Evolutionary conservation across 2,329 filamentous ascomycete genomes (phyloP).

Genomic region (Ascomycota sp.): DNA sequence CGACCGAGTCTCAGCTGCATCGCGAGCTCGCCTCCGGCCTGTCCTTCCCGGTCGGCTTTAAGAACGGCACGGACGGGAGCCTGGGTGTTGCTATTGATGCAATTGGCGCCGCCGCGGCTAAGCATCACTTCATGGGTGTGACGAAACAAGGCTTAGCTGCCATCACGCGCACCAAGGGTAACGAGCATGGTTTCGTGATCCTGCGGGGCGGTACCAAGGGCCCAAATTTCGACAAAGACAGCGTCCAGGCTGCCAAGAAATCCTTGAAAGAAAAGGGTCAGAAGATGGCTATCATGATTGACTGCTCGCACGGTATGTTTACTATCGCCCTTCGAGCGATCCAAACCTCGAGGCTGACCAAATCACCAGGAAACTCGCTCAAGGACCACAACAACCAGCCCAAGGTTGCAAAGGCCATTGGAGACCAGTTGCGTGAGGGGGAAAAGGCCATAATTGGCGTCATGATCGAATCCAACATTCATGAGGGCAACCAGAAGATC

Average conservation of each 20-base stretch:
- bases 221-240: conserved; percentile 82
- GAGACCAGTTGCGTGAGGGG: conserved; percentile 69
- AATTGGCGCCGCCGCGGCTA: conserved; percentile 67
- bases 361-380: conserved; percentile 60
- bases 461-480: conserved; percentile 98
- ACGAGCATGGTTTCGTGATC: conserved; percentile 95
- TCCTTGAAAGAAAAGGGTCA: conserved; percentile 64
- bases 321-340: not conserved
- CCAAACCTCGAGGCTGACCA: conserved; percentile 1
- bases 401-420: conserved; percentile 64
- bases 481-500: conserved; percentile 78
- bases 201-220: conserved; percentile 78
- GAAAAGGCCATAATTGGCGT: conserved; percentile 83
- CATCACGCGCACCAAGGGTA: conserved; percentile 81
- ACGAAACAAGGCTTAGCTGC: conserved; percentile 94
- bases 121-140: conserved; percentile 95
- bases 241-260: conserved; percentile 60
- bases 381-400: conserved; percentile 98
- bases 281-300: conserved; percentile 84
- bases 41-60: conserved; percentile 96
- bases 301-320: conserved; percentile 77
- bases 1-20: conserved; percentile 91
- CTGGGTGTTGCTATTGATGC: conserved; percentile 86
- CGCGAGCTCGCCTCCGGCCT: conserved; percentile 87
- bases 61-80: conserved; percentile 94